Percentiles rank a stretch among this genome's conserved stretches.
These are phyloP conservation scores for Balansia obtecta DNA, from an alignment of 2,329 filamentous ascomycete species.

Conservation along the genomic window DNA sequence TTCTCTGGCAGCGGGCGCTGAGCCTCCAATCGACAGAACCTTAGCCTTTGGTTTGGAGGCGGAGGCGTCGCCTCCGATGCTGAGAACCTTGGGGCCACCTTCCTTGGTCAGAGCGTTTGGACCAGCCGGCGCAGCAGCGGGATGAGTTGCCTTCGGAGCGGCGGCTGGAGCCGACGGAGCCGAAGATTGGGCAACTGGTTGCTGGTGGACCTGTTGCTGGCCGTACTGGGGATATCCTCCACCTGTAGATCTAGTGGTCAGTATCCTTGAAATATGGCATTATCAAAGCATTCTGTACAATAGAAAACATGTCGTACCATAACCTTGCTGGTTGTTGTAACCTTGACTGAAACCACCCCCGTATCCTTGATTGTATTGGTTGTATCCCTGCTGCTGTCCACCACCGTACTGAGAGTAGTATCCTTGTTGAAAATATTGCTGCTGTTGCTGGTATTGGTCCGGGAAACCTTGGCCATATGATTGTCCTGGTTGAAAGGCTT, in stretches of 20 bases:
- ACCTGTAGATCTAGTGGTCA: conserved; percentile 15
- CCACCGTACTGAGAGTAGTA: conserved; percentile 48
- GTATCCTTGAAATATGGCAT: not conserved
- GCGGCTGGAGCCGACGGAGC: not conserved
- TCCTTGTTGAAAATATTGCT: conserved; percentile 37
- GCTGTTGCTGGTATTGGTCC: conserved; percentile 39
- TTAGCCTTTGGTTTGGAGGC: conserved; percentile 42
- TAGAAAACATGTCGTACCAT: conserved; percentile 19
- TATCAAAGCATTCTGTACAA: conserved; percentile 2
- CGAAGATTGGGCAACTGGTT: conserved; percentile 6
- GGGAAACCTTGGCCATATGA: conserved; percentile 46
- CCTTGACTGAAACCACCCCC: conserved; percentile 38
- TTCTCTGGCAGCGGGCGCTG: conserved; percentile 22
- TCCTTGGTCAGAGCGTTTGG: conserved; percentile 34
- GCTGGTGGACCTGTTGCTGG: conserved; percentile 31
- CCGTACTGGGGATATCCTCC: conserved; percentile 42
- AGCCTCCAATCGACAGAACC: conserved; percentile 30
- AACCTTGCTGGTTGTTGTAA: conserved; percentile 29
- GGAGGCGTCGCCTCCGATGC: conserved; percentile 49
- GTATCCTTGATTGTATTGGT: conserved; percentile 40
- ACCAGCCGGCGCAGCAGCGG: conserved; percentile 25
- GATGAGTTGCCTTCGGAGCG: conserved; percentile 12
- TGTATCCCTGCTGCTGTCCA: conserved; percentile 31
- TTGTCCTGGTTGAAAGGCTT: conserved; percentile 62
- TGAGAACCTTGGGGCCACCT: conserved; percentile 51